phyloP scores from a whole-genome alignment of 2,329 filamentous ascomycete genomes.

The Tympanopsis confertula region DNA sequence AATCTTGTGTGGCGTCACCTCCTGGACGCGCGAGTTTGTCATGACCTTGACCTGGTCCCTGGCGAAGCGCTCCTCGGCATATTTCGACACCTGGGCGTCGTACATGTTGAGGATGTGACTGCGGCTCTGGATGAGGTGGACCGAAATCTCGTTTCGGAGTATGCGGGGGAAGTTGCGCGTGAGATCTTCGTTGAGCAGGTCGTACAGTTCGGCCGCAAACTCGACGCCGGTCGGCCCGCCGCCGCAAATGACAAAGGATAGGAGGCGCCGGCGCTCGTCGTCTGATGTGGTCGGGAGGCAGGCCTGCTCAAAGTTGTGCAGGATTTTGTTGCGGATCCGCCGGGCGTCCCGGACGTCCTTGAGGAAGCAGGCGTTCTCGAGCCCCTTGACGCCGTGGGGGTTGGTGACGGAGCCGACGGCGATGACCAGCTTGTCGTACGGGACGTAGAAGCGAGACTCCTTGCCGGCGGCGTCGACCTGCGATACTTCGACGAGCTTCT shows the following conservation, averaged over 20 bases:
- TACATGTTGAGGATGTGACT: slow-evolving; percentile 97
- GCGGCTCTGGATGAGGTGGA: slow-evolving; percentile 89
- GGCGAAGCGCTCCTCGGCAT: slow-evolving; percentile 84
- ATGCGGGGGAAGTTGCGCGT: slow-evolving; percentile 74
- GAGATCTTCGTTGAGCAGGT: slow-evolving; percentile 91
- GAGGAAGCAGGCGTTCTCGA: slow-evolving; percentile 87
- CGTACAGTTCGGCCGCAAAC: slow-evolving; percentile 91
- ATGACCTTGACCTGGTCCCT: slow-evolving; percentile 85
- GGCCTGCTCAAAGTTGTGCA: slow-evolving; percentile 80
- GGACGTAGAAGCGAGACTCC: slow-evolving; percentile 75
- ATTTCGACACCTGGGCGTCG: slow-evolving; percentile 83
- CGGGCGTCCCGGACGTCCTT: slow-evolving; percentile 92
- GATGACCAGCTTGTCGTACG: slow-evolving; percentile 92
- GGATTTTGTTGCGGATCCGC: slow-evolving; percentile 74
- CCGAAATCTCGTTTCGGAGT: slow-evolving; percentile 92
- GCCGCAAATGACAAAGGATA: slow-evolving; percentile 93
- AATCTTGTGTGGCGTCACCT: slow-evolving; percentile 74
- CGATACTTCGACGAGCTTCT: slow-evolving; percentile 79
- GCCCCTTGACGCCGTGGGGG: slow-evolving; percentile 84
- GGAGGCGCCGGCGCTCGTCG: slow-evolving; percentile 70
- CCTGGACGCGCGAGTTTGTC: slow-evolving; percentile 85
- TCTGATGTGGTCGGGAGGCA: slow-evolving; percentile 88
- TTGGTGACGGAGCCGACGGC: slow-evolving; percentile 89
- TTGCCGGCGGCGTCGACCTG: slow-evolving; percentile 60
- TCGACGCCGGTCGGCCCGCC: slow-evolving; percentile 95